A percentile compares a stretch with the other conserved stretches of the same genome.
These are phyloP conservation scores for Lodderomyces oxycetoniae DNA, from an alignment of 1,139 yeast species.

Conservation along the genomic window DNA sequence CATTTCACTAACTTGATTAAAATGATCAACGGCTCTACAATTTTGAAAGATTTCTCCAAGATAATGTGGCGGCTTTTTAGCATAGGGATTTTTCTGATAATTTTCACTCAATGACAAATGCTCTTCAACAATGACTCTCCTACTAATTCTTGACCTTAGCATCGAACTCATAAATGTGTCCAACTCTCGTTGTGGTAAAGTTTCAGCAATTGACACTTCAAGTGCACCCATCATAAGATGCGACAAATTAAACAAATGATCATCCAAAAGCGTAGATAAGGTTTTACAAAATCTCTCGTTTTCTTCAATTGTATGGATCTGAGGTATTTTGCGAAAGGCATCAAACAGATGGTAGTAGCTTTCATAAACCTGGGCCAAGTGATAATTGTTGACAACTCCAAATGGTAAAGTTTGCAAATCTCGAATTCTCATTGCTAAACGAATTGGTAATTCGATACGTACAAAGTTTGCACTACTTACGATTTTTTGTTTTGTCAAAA, in stretches of 20 bases:
- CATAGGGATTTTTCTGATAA: constrained; percentile 41
- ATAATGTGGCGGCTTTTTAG: constrained; percentile 57
- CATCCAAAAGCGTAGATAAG: constrained; percentile 62
- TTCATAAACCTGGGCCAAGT: constrained; percentile 82
- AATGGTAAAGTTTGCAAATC: constrained; percentile 81
- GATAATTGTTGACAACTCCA: constrained; percentile 79
- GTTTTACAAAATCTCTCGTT: constrained; percentile 67
- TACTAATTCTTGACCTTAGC: constrained; percentile 78
- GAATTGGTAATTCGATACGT: constrained; percentile 72
- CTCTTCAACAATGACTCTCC: constrained; percentile 88
- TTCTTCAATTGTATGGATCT: constrained; percentile 63
- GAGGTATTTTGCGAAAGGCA: constrained; percentile 68
- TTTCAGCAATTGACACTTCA: constrained; percentile 65
- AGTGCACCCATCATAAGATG: constrained; percentile 90
- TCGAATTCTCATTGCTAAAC: constrained; percentile 74
- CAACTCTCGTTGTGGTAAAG: constrained; percentile 57
- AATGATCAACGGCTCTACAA: constrained; percentile 70
- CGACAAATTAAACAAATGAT: constrained; percentile 75
- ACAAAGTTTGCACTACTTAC: constrained; percentile 84
- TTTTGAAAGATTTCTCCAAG: constrained; percentile 83
- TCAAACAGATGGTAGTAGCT: constrained; percentile 85
- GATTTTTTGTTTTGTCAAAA: constrained; percentile 72
- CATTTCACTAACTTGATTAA: constrained; percentile 49
- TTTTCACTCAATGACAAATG: constrained; percentile 74
- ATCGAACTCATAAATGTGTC: constrained; percentile 73